A percentile compares a stretch with the other conserved stretches of the same genome.
Conservation (phyloP, 495 filamentous ascomycete genomes). For the Lasiosphaeria hispida region DNA sequence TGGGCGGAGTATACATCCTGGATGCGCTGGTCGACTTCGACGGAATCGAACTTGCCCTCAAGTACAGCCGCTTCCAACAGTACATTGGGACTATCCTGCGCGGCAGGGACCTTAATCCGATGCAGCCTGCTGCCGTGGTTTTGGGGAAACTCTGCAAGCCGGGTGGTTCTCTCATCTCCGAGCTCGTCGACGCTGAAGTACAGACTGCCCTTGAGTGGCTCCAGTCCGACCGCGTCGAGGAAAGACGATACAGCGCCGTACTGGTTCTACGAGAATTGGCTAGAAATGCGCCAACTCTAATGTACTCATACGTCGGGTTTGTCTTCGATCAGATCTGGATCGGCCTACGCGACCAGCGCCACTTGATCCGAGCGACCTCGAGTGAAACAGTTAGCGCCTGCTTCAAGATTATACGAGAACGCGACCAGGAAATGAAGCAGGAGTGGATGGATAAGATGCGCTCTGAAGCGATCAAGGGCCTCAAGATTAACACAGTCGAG, state of each 20-base stretch:
- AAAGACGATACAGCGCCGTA: slow-evolving; percentile 85
- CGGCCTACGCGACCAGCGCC: slow-evolving; percentile 80
- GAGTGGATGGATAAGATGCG: slow-evolving; percentile 85
- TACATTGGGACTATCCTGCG: slow-evolving; percentile 84
- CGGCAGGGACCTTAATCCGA: slow-evolving; percentile 81
- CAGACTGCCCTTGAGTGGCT: slow-evolving; percentile 94
- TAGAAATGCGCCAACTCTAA: slow-evolving; percentile 84
- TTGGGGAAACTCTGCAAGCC: slow-evolving; percentile 87
- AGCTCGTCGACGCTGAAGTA: slow-evolving; percentile 94
- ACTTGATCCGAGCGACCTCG: slow-evolving; percentile 86
- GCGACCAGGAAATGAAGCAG: slow-evolving; percentile 80
- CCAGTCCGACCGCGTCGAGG: slow-evolving; percentile 91
- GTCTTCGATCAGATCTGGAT: slow-evolving; percentile 96
- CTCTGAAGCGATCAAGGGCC: slow-evolving; percentile 72
- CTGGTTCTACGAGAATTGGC: slow-evolving; percentile 86
- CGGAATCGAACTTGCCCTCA: slow-evolving; percentile 88
- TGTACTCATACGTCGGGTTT: slow-evolving; percentile 85
- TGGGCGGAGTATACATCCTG: slow-evolving; percentile 88
- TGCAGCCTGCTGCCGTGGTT: slow-evolving; percentile 82
- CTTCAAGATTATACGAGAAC: slow-evolving; percentile 87
- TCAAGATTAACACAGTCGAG: slow-evolving; percentile 77
- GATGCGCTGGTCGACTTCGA: slow-evolving; percentile 93
- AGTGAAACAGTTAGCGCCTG: slow-evolving; percentile 88
- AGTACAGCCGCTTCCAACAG: slow-evolving; percentile 88
- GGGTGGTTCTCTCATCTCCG: slow-evolving; percentile 90